These are phyloP conservation scores for Bruguiera parviflora DNA, from an alignment of 345 rosid species.

Conservation along the genomic window DNA sequence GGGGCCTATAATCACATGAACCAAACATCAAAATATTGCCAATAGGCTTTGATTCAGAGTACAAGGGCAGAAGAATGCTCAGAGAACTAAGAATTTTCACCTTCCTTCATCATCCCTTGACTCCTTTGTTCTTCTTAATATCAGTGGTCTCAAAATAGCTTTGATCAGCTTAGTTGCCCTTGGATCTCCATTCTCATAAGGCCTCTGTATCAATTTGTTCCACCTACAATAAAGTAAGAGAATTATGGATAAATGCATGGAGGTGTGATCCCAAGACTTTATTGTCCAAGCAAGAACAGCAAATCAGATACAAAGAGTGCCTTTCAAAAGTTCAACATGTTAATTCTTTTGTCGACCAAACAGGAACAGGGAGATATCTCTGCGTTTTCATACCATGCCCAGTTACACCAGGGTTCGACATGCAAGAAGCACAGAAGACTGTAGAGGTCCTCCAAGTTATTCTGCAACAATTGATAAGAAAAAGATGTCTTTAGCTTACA, in stretches of 20 bases:
- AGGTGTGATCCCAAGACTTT: no score
- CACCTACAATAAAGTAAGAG: slow-evolving; percentile 39
- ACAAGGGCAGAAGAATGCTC: slow-evolving; percentile 1
- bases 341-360: background rate
- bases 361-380: background rate
- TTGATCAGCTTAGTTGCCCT: slow-evolving; percentile 53
- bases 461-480: slow-evolving; percentile 35
- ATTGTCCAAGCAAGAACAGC: background rate
- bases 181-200: slow-evolving; percentile 66
- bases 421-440: slow-evolving; percentile 68
- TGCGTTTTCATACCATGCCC: slow-evolving; percentile 48
- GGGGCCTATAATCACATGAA: slow-evolving; percentile 42
- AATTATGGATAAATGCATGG: background rate
- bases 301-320: background rate
- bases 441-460: slow-evolving; percentile 62
- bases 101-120: slow-evolving; percentile 59
- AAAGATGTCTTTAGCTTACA: no score
- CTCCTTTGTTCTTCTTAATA: slow-evolving; percentile 73
- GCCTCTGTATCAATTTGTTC: slow-evolving; percentile 58
- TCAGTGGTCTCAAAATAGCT: slow-evolving; percentile 60
- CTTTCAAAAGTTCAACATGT: background rate
- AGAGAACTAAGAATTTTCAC: slow-evolving; percentile 18
- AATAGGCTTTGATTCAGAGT: background rate
- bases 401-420: slow-evolving; percentile 75
- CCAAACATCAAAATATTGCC: slow-evolving; percentile 4